A percentile compares a stretch with the other conserved stretches of the same genome.
Conservation (phyloP, 2,329 filamentous ascomycete genomes). For the Colletotrichum karsti region DNA sequence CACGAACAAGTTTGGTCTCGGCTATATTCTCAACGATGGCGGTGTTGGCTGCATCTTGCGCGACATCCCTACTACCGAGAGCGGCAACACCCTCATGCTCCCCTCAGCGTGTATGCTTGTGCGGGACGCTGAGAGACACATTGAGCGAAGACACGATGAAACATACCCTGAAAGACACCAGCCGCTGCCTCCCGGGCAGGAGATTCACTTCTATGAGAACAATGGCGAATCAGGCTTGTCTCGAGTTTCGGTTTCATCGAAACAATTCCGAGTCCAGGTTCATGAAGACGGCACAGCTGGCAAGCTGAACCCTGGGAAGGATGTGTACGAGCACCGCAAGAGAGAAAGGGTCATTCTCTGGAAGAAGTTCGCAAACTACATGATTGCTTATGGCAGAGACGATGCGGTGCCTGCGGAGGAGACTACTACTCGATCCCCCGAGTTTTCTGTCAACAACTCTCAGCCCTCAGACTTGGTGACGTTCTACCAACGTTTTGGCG, state of each 20-base stretch:
- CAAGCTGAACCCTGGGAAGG: conserved; percentile 69
- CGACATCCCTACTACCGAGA: conserved; percentile 62
- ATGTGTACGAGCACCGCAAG: conserved; percentile 72
- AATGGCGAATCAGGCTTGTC: conserved; percentile 70
- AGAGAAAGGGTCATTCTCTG: conserved; percentile 72
- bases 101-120: conserved; percentile 79
- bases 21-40: conserved; percentile 84
- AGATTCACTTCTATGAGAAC: conserved; percentile 80
- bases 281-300: conserved; percentile 67
- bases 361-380: conserved; percentile 80
- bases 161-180: conserved; percentile 66
- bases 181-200: conserved; percentile 69
- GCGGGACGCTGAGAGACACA: conserved; percentile 75
- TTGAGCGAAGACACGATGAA: conserved; percentile 67
- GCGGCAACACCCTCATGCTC: conserved; percentile 58
- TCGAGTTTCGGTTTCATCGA: conserved; percentile 70
- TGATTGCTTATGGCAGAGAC: conserved; percentile 78
- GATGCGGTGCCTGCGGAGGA: conserved; percentile 63
- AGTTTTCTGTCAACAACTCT: conserved; percentile 16
- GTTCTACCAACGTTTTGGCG: conserved; percentile 84
- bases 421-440: conserved; percentile 46
- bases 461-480: conserved; percentile 71
- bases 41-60: conserved; percentile 77
- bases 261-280: conserved; percentile 65
- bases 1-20: conserved; percentile 85